Evolutionary conservation across 2,329 filamentous ascomycete genomes (phyloP).

Genomic region (Aschersonia sp.): DNA sequence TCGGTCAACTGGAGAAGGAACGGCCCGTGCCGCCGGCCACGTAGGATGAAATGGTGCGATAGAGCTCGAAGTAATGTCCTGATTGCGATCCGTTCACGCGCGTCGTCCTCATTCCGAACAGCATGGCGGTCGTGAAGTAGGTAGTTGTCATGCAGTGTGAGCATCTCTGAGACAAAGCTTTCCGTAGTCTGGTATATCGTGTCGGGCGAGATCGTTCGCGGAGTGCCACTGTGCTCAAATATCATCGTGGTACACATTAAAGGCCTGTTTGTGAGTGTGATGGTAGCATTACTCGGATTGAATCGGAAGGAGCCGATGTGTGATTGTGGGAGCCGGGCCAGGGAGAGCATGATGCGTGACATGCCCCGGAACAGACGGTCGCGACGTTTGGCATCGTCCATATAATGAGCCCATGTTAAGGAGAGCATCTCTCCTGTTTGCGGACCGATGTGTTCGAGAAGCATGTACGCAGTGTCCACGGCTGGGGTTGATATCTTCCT

Average conservation of each 20-base stretch:
- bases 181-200: not conserved
- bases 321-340: not conserved
- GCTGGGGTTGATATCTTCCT: slow-evolving; percentile 1
- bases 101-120: slow-evolving; percentile 11
- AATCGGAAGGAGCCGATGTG: not conserved
- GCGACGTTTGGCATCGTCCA: not conserved
- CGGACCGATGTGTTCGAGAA: slow-evolving; percentile 6
- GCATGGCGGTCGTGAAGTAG: slow-evolving; percentile 14
- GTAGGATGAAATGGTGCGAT: slow-evolving; percentile 12
- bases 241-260: not conserved
- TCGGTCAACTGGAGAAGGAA: slow-evolving; percentile 15
- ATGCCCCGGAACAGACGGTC: not conserved
- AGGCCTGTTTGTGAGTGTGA: not conserved
- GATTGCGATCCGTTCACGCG: slow-evolving; percentile 13
- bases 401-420: not conserved
- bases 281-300: not conserved
- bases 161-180: slow-evolving; percentile 11
- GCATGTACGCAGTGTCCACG: slow-evolving; percentile 8
- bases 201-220: not conserved
- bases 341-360: not conserved
- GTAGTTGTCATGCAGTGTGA: slow-evolving; percentile 12
- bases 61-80: slow-evolving; percentile 11
- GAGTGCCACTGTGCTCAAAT: not conserved
- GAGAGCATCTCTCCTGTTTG: not conserved
- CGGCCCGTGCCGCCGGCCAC: slow-evolving; percentile 10